These are phyloP conservation scores for Isatis tinctoria DNA, from an alignment of 345 rosid species.

Conservation along the genomic window DNA sequence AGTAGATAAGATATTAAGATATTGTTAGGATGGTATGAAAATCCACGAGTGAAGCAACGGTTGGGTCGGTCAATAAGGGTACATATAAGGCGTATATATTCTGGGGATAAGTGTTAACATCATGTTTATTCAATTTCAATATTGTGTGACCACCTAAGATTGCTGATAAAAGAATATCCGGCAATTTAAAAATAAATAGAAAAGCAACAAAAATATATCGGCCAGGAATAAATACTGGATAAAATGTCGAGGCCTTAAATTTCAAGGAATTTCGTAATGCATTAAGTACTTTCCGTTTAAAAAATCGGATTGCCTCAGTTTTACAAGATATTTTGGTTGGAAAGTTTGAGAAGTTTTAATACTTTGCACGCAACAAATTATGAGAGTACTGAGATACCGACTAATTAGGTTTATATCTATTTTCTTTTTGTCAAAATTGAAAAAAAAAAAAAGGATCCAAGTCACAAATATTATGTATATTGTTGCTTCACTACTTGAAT, in stretches of 20 bases:
- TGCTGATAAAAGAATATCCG: background rate
- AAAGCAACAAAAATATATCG: background rate
- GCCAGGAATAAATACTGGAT: background rate
- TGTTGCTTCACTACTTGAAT: background rate
- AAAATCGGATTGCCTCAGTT: background rate
- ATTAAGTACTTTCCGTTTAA: background rate
- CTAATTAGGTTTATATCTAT: background rate
- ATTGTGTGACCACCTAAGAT: constrained; percentile 8
- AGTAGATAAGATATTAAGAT: background rate
- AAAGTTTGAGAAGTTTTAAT: background rate
- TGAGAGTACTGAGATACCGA: background rate
- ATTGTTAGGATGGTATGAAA: background rate
- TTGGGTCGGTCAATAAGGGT: constrained; percentile 3
- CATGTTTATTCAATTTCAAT: constrained; percentile 17
- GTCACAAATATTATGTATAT: background rate
- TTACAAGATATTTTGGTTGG: background rate
- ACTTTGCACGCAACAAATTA: constrained; percentile 11
- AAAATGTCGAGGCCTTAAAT: background rate
- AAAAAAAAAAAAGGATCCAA: background rate
- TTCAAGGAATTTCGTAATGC: background rate
- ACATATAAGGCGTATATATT: background rate
- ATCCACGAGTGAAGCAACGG: constrained; percentile 13
- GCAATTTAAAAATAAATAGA: background rate
- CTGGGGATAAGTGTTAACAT: constrained; percentile 7
- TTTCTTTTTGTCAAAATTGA: background rate